Evolutionary conservation across 1,284 basidiomycete species (phyloP).

Genomic region (Bondarzewia mesenterica): DNA sequence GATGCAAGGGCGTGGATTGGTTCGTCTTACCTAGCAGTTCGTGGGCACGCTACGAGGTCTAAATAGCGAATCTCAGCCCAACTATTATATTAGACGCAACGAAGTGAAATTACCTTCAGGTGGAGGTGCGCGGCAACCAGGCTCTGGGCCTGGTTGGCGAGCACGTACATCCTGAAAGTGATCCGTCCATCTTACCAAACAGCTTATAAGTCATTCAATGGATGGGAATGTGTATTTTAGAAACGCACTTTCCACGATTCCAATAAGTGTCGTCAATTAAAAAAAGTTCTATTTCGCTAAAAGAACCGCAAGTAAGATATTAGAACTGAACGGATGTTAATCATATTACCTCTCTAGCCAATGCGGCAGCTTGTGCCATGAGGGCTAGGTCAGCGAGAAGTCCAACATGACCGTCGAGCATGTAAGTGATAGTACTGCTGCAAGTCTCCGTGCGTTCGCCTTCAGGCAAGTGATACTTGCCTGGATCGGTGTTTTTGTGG

Average conservation of each 20-base stretch:
- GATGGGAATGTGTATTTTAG: slow-evolving; percentile 1
- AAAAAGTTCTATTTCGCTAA: slow-evolving; percentile 26
- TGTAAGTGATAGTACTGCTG: slow-evolving; percentile 56
- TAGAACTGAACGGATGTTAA: slow-evolving; percentile 3
- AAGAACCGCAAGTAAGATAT: background rate
- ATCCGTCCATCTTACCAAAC: slow-evolving; percentile 46
- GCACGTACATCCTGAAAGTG: slow-evolving; percentile 51
- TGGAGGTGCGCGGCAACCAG: slow-evolving; percentile 51
- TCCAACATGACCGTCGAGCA: slow-evolving; percentile 59
- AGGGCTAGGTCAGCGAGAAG: slow-evolving; percentile 55
- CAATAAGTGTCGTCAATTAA: slow-evolving; percentile 40
- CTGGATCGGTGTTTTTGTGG: slow-evolving; percentile 25
- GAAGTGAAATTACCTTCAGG: slow-evolving; percentile 44
- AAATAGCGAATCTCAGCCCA: background rate
- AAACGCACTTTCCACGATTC: slow-evolving; percentile 56
- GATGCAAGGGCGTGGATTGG: slow-evolving; percentile 6
- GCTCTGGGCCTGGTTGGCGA: slow-evolving; percentile 57
- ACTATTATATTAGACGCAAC: slow-evolving; percentile 3
- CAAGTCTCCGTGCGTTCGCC: slow-evolving; percentile 33
- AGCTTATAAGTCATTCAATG: no score
- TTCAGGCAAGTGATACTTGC: slow-evolving; percentile 23
- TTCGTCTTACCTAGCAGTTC: slow-evolving; percentile 49
- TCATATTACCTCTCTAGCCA: slow-evolving; percentile 62
- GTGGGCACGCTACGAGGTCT: slow-evolving; percentile 71
- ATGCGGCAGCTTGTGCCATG: slow-evolving; percentile 55